A percentile compares a stretch with the other conserved stretches of the same genome.
These are phyloP conservation scores for Delitschia confertaspora DNA, from an alignment of 495 filamentous ascomycete genomes.

Conservation along the genomic window DNA sequence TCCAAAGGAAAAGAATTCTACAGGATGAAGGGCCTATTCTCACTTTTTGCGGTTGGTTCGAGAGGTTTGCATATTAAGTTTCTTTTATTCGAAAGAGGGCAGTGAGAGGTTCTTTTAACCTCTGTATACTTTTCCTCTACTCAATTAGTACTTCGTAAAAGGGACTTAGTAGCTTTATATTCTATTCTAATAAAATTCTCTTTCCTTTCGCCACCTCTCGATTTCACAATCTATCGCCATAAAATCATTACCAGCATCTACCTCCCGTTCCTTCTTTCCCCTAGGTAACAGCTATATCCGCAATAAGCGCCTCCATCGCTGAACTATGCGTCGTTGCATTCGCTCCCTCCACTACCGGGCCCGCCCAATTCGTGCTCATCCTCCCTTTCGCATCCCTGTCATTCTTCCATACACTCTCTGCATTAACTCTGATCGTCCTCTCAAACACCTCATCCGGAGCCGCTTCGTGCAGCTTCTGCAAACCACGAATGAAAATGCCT, in stretches of 20 bases:
- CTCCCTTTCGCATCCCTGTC: slow-evolving; percentile 46
- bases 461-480: slow-evolving; percentile 48
- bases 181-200: too few species aligned
- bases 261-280: neutral
- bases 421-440: slow-evolving; percentile 50
- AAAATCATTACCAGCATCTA: neutral
- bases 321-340: slow-evolving; percentile 57
- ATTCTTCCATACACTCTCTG: slow-evolving; percentile 59
- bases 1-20: too few species aligned
- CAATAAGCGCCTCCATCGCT: slow-evolving; percentile 62
- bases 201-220: too few species aligned
- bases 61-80: too few species aligned
- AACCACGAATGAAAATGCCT: slow-evolving; percentile 66
- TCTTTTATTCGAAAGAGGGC: too few species aligned
- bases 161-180: too few species aligned
- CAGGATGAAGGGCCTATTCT: too few species aligned
- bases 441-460: slow-evolving; percentile 45
- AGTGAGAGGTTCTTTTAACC: too few species aligned
- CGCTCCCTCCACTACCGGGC: slow-evolving; percentile 41
- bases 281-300: slow-evolving; percentile 37
- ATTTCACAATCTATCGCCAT: too few species aligned
- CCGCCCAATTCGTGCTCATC: slow-evolving; percentile 51
- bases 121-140: too few species aligned
- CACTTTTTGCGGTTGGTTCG: too few species aligned
- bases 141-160: too few species aligned